phyloP scores from a whole-genome alignment of 23 red algal species.

The Gracilaria vermiculophylla region DNA sequence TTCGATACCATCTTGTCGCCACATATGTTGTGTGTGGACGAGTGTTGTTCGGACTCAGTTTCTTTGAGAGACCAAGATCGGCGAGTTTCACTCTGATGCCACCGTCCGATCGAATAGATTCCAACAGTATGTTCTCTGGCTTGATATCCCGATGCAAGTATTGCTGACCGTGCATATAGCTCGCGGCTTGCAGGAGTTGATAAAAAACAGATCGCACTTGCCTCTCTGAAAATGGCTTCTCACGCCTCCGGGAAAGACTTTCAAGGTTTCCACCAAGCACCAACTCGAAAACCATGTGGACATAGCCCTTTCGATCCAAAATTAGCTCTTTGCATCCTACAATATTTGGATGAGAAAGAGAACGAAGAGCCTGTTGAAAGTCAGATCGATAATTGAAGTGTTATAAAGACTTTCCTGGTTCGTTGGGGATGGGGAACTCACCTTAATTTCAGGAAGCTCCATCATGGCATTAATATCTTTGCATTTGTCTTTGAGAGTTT shows the following conservation, averaged over 20 bases:
- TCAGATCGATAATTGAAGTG: neutral
- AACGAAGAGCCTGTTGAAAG: slow-evolving; percentile 29
- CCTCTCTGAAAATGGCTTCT: slow-evolving; percentile 22
- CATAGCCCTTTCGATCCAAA: slow-evolving; percentile 22
- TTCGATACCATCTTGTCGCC: slow-evolving; percentile 83
- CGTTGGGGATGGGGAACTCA: neutral
- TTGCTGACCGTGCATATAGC: slow-evolving; percentile 82
- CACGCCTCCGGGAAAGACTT: slow-evolving; percentile 22
- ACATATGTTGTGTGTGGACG: slow-evolving; percentile 82
- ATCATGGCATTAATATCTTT: slow-evolving; percentile 31
- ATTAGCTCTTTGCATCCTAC: slow-evolving; percentile 48
- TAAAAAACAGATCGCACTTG: slow-evolving; percentile 40
- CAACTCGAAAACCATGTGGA: slow-evolving; percentile 62
- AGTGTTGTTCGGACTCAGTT: slow-evolving; percentile 1
- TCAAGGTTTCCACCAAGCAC: slow-evolving; percentile 57
- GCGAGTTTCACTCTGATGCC: slow-evolving; percentile 43
- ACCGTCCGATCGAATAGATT: neutral
- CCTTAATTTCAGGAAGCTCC: slow-evolving; percentile 42
- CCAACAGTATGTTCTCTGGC: slow-evolving; percentile 85
- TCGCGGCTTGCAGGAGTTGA: slow-evolving; percentile 77
- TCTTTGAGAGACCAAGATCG: slow-evolving; percentile 84
- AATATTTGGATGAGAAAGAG: slow-evolving; percentile 43
- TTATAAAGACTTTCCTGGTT: neutral
- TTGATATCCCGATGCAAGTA: slow-evolving; percentile 96
- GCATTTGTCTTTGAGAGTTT: slow-evolving; percentile 63